Evolutionary conservation across 345 rosid species (phyloP).

Genomic region (Psidium friedrichsthalianum): DNA sequence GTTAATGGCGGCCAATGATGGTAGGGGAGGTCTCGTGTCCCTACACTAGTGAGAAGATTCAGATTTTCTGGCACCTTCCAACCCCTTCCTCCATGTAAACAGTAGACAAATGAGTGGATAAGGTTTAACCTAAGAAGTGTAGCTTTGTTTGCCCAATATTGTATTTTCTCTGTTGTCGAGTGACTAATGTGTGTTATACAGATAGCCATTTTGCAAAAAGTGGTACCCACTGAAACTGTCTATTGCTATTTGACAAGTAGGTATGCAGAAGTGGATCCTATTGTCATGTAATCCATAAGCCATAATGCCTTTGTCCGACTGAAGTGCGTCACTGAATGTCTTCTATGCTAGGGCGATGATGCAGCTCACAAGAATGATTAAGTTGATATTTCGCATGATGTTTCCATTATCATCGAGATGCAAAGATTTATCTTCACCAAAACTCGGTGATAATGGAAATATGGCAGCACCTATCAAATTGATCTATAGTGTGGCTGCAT

Average conservation of each 20-base stretch:
- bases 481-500: background rate
- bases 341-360: background rate
- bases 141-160: background rate
- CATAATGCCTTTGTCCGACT: background rate
- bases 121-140: background rate
- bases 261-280: background rate
- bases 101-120: background rate
- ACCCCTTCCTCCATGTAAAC: background rate
- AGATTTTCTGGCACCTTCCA: background rate
- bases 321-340: background rate
- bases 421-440: background rate
- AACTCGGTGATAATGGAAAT: background rate
- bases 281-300: background rate
- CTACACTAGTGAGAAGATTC: background rate
- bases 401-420: background rate
- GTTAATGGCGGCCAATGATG: background rate
- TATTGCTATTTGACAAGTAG: background rate
- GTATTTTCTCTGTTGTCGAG: background rate
- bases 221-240: background rate
- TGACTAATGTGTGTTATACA: background rate
- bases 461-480: background rate
- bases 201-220: background rate
- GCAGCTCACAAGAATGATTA: background rate
- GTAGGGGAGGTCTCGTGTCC: background rate
- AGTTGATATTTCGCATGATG: background rate